A percentile compares a stretch with the other conserved stretches of the same genome.
phyloP scores from a whole-genome alignment of 306 rosid genomes.

The Prunus campanulata region DNA sequence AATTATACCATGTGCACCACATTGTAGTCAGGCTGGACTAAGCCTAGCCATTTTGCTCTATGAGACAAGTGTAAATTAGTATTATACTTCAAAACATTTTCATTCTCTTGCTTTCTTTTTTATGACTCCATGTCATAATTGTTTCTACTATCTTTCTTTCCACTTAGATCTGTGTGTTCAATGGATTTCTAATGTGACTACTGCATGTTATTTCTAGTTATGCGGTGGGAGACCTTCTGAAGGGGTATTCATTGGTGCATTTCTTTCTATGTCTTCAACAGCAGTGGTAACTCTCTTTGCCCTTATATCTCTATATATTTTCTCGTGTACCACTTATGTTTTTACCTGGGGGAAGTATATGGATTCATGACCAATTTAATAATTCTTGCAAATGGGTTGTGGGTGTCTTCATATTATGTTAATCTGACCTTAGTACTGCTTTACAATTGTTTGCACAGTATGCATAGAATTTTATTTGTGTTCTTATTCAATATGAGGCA shows the following conservation, averaged over 20 bases:
- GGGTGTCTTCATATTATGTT: not conserved
- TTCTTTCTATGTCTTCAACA: constrained; percentile 92
- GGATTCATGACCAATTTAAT: not conserved
- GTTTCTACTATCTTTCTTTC: not conserved
- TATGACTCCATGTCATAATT: not conserved
- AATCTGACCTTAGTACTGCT: not conserved
- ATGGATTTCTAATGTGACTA: constrained; percentile 33
- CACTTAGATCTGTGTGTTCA: not conserved
- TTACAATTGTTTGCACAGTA: not conserved
- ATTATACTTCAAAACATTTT: not conserved
- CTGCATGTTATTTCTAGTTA: constrained; percentile 64
- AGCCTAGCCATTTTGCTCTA: not conserved
- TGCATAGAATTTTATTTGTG: not conserved
- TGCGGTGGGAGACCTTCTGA: constrained; percentile 96
- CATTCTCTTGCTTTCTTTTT: not conserved
- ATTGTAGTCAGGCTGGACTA: not conserved
- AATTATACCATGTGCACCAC: too few relatives aligned
- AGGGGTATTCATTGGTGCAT: constrained; percentile 85
- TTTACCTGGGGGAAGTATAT: not conserved
- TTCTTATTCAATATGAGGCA: not conserved
- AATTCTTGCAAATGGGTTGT: not conserved
- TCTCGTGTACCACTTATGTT: constrained; percentile 8
- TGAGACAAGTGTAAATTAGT: not conserved
- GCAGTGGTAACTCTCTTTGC: constrained; percentile 71
- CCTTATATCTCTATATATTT: constrained; percentile 15